Evolutionary conservation across 768 basidiomycete species (phyloP), one percentile per base, ranked within the genome.

Genomic region (Psilocybe cubensis): DNA sequence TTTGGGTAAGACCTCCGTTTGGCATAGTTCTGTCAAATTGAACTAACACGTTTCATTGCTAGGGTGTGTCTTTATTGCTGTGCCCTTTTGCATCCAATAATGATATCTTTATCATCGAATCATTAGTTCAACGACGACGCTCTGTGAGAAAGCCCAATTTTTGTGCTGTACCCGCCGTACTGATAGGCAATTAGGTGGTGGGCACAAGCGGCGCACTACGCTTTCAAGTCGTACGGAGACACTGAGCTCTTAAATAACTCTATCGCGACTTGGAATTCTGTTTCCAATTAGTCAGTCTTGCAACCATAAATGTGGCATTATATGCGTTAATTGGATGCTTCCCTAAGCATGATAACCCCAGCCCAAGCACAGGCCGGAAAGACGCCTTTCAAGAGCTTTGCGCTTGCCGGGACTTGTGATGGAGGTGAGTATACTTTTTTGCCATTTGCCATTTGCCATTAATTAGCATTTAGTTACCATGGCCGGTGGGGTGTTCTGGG

Each of bases 401-500:
- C 68, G 3, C 63, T 83, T 24, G 64, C 70, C 40, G 70, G 72
- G 3, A 76, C 76, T 9, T 85, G 83, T 54, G 72, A 77, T 21
- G 79, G 77, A 49, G 61, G 79, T 80, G 24, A 52, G 76, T 72
- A 11, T 70, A 14, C 7, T 52, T 40, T 10, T 21, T 25, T 23
- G 18, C 35, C 25, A 10, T 3, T 24, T 21, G 28, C 51, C 29
- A 21, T 33, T 8, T 44, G 24, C 8, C 27, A 47, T 57, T 20
- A 25, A 11, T 20, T 25, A 23, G 23, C 52, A 23, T 8, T 18
- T 56, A 80, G 78, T 66, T 20, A 77, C 78, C 11, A 83, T 83
- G 80, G 79, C 76, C 4, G 82, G 83, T 2, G 81, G 79, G 8
- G 83, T 84, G 17, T 85, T 84, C 62, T 83, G 82, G 82, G 81